Evolutionary conservation across 768 basidiomycete species (phyloP).

Genomic region (Hygrophorus russula): DNA sequence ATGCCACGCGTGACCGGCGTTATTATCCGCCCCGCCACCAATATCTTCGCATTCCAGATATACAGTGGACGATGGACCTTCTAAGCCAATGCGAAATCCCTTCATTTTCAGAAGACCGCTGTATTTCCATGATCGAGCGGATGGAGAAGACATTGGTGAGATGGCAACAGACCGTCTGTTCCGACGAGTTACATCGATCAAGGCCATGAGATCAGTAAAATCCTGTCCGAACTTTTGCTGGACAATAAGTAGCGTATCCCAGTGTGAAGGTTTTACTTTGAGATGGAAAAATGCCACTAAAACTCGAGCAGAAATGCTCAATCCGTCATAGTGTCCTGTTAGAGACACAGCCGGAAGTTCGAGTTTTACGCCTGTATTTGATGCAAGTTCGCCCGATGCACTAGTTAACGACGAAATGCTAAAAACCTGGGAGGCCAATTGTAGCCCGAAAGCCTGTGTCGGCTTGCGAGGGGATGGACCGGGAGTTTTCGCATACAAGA

Average conservation of each 20-base stretch:
- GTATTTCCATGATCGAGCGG: constrained; percentile 22
- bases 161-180: constrained; percentile 12
- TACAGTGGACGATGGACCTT: constrained; percentile 61
- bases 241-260: constrained; percentile 74
- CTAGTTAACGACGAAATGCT: constrained; percentile 42
- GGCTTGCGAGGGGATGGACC: constrained; percentile 19
- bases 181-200: constrained; percentile 51
- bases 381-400: constrained; percentile 18
- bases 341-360: constrained; percentile 56
- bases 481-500: constrained; percentile 34
- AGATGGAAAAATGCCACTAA: constrained; percentile 61
- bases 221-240: constrained; percentile 88
- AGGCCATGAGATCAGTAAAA: constrained; percentile 65
- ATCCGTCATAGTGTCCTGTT: constrained; percentile 44
- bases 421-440: constrained; percentile 49
- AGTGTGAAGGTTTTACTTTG: constrained; percentile 69
- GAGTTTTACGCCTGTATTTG: constrained; percentile 45
- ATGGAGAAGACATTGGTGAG: constrained; percentile 10
- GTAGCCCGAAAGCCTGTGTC: constrained; percentile 48
- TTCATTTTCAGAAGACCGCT: constrained; percentile 52
- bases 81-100: constrained; percentile 73
- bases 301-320: constrained; percentile 39
- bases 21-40: constrained; percentile 45
- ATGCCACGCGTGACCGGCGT: constrained; percentile 46
- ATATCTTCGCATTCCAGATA: constrained; percentile 71